These are phyloP conservation scores for Agapanthus africanus DNA, from an alignment of 106 monocot genomes.

Conservation along the genomic window DNA sequence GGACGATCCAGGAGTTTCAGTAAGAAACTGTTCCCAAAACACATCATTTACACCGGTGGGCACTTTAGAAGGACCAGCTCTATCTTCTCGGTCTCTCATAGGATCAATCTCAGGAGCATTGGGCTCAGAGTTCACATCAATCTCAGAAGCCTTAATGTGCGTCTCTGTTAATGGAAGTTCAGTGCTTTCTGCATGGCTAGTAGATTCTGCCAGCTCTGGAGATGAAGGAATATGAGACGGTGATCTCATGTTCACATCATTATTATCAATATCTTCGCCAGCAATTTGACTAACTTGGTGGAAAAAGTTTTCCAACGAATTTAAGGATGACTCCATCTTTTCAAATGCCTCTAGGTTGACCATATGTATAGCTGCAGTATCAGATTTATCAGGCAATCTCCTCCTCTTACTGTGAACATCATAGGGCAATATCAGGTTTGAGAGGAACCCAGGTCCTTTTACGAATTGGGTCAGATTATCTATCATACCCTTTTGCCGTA, in stretches of 20 bases:
- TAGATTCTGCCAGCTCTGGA: too few species aligned
- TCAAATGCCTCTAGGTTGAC: constrained; percentile 59
- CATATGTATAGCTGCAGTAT: neutral
- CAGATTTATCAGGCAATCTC: constrained; percentile 36
- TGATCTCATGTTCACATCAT: constrained; percentile 12
- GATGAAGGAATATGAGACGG: constrained; percentile 43
- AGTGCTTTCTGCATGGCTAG: too few species aligned
- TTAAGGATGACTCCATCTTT: constrained; percentile 81
- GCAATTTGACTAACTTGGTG: constrained; percentile 48
- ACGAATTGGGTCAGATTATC: constrained; percentile 30
- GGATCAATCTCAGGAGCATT: constrained; percentile 86
- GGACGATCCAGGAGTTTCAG: constrained; percentile 44
- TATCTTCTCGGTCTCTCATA: too few species aligned
- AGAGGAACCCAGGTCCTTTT: constrained; percentile 46
- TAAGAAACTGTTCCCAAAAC: constrained; percentile 94
- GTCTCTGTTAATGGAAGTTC: constrained; percentile 38
- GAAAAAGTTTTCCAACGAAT: constrained; percentile 70
- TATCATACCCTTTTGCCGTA: constrained; percentile 43
- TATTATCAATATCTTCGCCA: constrained; percentile 44
- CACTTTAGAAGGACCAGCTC: constrained; percentile 33
- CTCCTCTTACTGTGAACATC: constrained; percentile 64
- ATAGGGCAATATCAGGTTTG: constrained; percentile 28
- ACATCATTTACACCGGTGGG: constrained; percentile 59
- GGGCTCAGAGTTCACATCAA: too few species aligned
- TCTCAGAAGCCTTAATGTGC: constrained; percentile 23